Conservation (phyloP, 2,329 filamentous ascomycete species). For the Blastomyces gilchristii region DNA sequence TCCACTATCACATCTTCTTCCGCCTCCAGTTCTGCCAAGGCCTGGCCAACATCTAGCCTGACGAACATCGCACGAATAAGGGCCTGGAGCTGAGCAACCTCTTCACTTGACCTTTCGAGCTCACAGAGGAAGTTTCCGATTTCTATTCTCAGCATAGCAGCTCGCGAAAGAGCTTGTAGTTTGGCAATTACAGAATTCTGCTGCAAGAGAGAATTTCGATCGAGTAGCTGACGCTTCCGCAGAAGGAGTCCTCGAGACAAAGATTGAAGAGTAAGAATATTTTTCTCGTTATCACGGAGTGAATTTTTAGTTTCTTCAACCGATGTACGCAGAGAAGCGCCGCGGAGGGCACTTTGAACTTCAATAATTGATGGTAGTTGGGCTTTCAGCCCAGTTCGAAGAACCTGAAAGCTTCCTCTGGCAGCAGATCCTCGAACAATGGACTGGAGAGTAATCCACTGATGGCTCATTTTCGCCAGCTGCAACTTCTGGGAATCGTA, state of each 20-base stretch:
- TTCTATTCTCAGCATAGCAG: constrained; percentile 32
- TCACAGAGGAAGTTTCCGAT: constrained; percentile 51
- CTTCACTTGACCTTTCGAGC: constrained; percentile 57
- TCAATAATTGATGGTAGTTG: constrained; percentile 22
- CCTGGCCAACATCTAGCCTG: constrained; percentile 60
- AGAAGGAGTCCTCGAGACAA: constrained; percentile 36
- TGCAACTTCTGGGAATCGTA: constrained; percentile 32
- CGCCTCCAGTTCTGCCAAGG: constrained; percentile 67
- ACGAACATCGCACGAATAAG: constrained; percentile 68
- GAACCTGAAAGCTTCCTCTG: constrained; percentile 20
- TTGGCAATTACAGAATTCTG: constrained; percentile 25
- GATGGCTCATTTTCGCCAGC: constrained; percentile 32
- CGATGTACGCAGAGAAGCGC: constrained; percentile 23
- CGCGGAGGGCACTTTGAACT: constrained; percentile 29
- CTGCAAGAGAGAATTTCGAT: constrained; percentile 24
- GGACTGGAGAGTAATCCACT: constrained; percentile 39
- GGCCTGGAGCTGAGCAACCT: constrained; percentile 62
- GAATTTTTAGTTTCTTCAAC: constrained; percentile 26
- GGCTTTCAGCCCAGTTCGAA: constrained; percentile 23
- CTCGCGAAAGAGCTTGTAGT: constrained; percentile 33
- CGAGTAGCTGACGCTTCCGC: constrained; percentile 24
- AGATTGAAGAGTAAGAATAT: constrained; percentile 44
- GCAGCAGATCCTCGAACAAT: constrained; percentile 32
- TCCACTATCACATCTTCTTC: constrained; percentile 68
- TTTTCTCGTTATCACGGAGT: constrained; percentile 36